These are phyloP conservation scores for Nyssa sinensis DNA, from an alignment of 148 eudicot genomes.

Conservation along the genomic window DNA sequence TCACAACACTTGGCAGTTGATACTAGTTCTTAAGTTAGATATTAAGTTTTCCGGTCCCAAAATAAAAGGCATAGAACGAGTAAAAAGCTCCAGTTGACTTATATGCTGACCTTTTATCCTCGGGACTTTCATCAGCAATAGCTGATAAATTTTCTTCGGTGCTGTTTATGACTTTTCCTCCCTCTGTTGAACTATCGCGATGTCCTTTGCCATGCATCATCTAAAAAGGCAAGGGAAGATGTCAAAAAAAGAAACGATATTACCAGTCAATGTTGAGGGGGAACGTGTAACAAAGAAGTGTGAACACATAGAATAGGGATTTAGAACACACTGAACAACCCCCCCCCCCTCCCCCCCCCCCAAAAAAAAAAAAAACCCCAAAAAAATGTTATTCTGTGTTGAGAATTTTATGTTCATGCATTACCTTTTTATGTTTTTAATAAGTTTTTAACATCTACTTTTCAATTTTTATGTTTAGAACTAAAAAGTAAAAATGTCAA, in stretches of 20 bases:
- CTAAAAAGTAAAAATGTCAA: too few species aligned
- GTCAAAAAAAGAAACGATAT: not conserved
- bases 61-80: not conserved
- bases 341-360: too few species aligned
- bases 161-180: conserved; percentile 19
- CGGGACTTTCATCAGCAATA: conserved; percentile 14
- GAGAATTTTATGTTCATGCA: not conserved
- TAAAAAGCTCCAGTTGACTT: not conserved
- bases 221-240: conserved; percentile 26
- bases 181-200: conserved; percentile 22
- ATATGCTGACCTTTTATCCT: conserved; percentile 29
- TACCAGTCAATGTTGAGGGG: not conserved
- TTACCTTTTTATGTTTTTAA: not conserved
- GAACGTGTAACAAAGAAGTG: not conserved
- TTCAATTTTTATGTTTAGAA: too few species aligned
- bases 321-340: not conserved
- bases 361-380: too few species aligned
- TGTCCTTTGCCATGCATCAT: conserved; percentile 40
- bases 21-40: not conserved
- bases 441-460: not conserved
- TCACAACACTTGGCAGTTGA: not conserved
- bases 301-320: not conserved
- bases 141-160: conserved; percentile 24
- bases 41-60: not conserved
- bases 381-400: too few species aligned